Evolutionary conservation across 2,329 filamentous ascomycete genomes (phyloP), one percentile per base, ranked within the genome.

Genomic region (Aspergillus hiratsukae): DNA sequence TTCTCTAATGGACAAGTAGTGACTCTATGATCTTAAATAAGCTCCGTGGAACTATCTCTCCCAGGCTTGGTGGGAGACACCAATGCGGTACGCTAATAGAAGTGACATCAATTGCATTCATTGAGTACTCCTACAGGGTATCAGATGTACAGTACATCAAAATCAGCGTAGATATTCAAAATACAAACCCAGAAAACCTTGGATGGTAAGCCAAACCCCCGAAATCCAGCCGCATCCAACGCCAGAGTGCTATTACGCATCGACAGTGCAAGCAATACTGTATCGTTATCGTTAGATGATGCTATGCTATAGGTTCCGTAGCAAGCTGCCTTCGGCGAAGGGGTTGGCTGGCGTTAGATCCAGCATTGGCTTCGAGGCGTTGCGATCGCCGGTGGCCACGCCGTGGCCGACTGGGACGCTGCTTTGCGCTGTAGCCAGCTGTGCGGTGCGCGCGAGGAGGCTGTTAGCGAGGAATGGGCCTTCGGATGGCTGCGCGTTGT

Each of bases 261-360:
- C 9, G 10, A 23, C 21, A 27, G 43, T 11, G 43, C 41, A 45
- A 45, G 1, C 3, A 45, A 45, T 10, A n/a, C n/a, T n/a, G n/a
- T n/a, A 43, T 45, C 46, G 23, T 49, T n/a, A 49, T 49, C 46
- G 28, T 19, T 29, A 48, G 19, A 25, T 10, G 31, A 28, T 25
- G 19, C 55, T 53, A 69, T 25, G 19, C 55, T 53, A 70, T 21
- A 70, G 52, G 43, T 69, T 66, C n/a, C 71, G 67, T 14, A 79
- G 63, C 48, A 80, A 57, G 64, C 77, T 80, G 3, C 78, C 78
- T 58, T 78, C 74, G 3, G 68, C 72, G 59, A 79, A 80, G 4
- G 74, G 72, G 29, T 72, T 78, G 11, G 69, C 66, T 0, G 70
- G 67, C 4, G 68, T 68, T 53, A 80, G 58, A 59, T 80, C 76